Conservation (phyloP, 2,329 filamentous ascomycete genomes). For the Claviceps humidiphila region DNA sequence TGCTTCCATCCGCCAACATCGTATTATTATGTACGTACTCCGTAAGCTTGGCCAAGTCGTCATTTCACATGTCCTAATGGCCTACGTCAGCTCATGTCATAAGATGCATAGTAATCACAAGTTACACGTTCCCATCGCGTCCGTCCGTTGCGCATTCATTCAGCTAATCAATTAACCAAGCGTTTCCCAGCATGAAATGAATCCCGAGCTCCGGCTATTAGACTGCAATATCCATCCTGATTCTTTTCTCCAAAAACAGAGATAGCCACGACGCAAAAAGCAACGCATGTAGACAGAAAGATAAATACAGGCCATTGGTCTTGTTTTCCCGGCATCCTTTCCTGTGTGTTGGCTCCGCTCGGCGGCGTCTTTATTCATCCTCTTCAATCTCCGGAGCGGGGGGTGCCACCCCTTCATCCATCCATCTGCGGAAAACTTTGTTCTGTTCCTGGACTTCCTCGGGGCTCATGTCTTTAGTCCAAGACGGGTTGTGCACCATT, state of each 20-base stretch:
- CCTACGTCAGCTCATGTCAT: too few species aligned
- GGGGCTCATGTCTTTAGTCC: constrained; percentile 67
- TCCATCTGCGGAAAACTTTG: constrained; percentile 45
- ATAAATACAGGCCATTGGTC: background rate
- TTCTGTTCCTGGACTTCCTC: constrained; percentile 65
- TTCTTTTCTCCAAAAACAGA: background rate
- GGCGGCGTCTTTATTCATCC: background rate
- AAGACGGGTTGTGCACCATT: constrained; percentile 67
- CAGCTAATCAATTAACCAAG: background rate
- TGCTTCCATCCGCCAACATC: too few species aligned
- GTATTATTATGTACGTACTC: too few species aligned
- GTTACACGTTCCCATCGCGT: too few species aligned
- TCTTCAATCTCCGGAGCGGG: constrained; percentile 2
- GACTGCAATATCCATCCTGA: background rate
- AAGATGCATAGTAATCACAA: too few species aligned
- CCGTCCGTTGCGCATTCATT: too few species aligned
- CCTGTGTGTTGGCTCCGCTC: too few species aligned
- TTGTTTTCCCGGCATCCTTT: background rate
- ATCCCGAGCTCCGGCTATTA: constrained; percentile 4
- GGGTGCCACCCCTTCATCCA: constrained; percentile 33
- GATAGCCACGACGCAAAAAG: background rate
- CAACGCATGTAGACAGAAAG: background rate
- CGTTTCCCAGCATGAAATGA: constrained; percentile 2
- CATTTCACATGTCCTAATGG: too few species aligned
- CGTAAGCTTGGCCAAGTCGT: too few species aligned